Base-by-base conservation (phyloP, 495 filamentous ascomycete genomes). In the Daldinia grandis region DNA sequence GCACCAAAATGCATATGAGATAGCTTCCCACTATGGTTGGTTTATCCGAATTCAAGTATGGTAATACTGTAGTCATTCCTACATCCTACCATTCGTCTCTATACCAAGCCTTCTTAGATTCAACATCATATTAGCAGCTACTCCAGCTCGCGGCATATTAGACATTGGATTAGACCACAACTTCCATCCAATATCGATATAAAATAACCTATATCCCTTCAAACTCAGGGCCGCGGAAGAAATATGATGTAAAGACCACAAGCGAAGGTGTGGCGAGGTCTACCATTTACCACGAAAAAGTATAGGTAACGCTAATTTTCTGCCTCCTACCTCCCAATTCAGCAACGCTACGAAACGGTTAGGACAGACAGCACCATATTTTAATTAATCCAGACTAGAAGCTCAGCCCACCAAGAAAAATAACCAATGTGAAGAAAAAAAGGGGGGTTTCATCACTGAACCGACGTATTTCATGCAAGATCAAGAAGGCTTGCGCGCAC, bases 301-400 rank as follows among this genome's bases (percentile, higher is more conserved):
- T 68, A n/a, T n/a, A n/a, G n/a, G 64, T 33, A 59, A 60, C 24
- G 54, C 60, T n/a, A 33, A 10, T 4, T 64, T 72, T 54, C 4
- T 30, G 4, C 40, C 59, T 12, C 21, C 14, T n/a, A 56, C 54
- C 1, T 25, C 59, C 25, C 15, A 33, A 19, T 17, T 19, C 3
- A 31, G n/a, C 6, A 54, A 38, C 3, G 55, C 33, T 0, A 58
- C 49, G 5, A 59, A n/a, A 25, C 68, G 64, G 69, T 60, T 64
- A 38, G 17, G 44, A n/a, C n/a, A 8, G 49, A 72, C 0, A 47
- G 51, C 9, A n/a, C n/a, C n/a, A 49, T 68, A 19, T 54, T 72
- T 49, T 72, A 1, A 64, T 55, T 10, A 60, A 64, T 30, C 60
- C 59, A 2, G 31, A 19, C 12, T 9, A 47, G 8, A 49, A 68